Evolutionary conservation across 495 filamentous ascomycete species (phyloP).

Genomic region (Penicillium robsamsonii): DNA sequence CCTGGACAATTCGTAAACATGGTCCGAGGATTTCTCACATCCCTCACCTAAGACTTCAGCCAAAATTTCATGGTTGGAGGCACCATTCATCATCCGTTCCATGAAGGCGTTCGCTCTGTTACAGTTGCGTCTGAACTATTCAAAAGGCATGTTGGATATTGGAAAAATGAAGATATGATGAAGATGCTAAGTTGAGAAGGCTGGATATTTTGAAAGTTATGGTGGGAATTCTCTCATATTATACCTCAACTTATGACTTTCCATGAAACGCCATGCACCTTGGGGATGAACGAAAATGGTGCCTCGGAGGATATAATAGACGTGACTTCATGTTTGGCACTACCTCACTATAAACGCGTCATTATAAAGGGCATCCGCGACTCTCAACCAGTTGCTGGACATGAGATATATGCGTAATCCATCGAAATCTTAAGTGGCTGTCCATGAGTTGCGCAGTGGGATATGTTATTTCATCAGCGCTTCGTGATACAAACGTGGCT

Average conservation of each 20-base stretch:
- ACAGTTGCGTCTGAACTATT: neutral
- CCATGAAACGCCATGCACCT: neutral
- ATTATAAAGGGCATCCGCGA: neutral
- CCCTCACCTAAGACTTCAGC: neutral
- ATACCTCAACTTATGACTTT: neutral
- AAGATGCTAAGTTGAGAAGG: neutral
- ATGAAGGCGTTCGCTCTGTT: neutral
- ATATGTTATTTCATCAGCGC: neutral
- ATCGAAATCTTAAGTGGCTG: too few species aligned
- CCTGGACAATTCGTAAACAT: neutral
- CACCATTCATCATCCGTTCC: neutral
- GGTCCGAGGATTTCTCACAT: neutral
- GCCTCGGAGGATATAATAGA: neutral
- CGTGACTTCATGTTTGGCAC: neutral
- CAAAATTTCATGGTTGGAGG: neutral
- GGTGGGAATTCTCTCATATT: neutral
- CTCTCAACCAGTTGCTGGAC: neutral
- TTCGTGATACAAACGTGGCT: neutral
- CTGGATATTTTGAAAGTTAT: neutral
- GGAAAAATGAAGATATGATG: neutral
- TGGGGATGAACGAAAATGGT: neutral
- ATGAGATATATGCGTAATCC: neutral
- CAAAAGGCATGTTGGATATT: neutral
- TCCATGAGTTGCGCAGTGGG: neutral
- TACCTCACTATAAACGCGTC: neutral